Evolutionary conservation across 495 filamentous ascomycete species (phyloP), one percentile per base, ranked within the genome.

Genomic region (Beverwykella pulmonaria): DNA sequence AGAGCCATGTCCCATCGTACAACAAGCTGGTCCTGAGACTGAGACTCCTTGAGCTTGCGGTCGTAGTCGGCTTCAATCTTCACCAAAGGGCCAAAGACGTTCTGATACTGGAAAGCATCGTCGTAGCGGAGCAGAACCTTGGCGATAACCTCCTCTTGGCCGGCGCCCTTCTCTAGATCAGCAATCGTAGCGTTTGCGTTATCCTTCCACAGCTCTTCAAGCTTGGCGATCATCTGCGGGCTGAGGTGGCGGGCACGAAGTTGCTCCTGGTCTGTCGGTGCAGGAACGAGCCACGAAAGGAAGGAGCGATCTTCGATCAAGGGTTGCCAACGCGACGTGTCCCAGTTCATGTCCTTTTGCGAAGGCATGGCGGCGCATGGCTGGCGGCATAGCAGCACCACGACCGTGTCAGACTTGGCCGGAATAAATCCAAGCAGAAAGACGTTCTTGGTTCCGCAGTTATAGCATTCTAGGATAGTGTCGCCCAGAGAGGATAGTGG

Each of bases 41-140:
- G 94, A 2, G 95, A 91, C 76, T 99, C 94, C 79, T 99, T 99
- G 55, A 99, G 82, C 78, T 99, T 98, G 69, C 93, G 91, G 76
- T 99, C 94, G 73, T 99, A 99, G 76, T 99, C 94, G n/a, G 94
- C 96, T 75, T 99, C 94, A 75, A 99, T 98, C 78, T 99, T 99
- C 63, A 99, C 94, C 4, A 99, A 83, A 1, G 94, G 94, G 0
- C 94, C 94, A 73, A 99, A 99, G 23, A 98, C 93, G 70, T 99
- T 99, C 77, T 99, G 94, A 71, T 99, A 99, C 67, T 99, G 94
- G 76, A 91, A 99, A 1, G 94, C 92, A 77, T 98, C 95, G 59
- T 98, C 94, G 70, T 99, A 99, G 56, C 92, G 92, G 23, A 98
- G 81, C 9, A 97, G 83, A 30, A 99, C 94, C 17, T 92, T 92